phyloP scores from a whole-genome alignment of 495 filamentous ascomycete species.

The Talaromyces proteolyticus region DNA sequence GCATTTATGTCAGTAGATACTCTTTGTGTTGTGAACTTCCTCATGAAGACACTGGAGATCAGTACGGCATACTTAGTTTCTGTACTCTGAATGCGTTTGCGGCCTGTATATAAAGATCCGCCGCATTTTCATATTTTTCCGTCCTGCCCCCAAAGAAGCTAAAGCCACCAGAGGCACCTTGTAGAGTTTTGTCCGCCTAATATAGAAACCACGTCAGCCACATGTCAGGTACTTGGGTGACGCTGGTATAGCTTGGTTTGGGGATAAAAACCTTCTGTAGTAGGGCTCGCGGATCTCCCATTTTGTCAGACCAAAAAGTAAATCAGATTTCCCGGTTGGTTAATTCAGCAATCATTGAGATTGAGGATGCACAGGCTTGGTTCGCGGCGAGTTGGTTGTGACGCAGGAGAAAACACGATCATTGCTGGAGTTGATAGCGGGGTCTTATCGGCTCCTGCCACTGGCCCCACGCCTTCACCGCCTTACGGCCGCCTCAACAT shows the following conservation, averaged over 20 bases:
- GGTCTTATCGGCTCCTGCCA: neutral
- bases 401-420: neutral
- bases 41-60: slow-evolving; percentile 10
- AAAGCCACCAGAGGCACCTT: slow-evolving; percentile 63
- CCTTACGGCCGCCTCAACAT: too few species aligned
- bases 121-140: slow-evolving; percentile 81
- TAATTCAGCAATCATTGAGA: too few species aligned
- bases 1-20: neutral
- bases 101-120: slow-evolving; percentile 73
- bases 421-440: neutral
- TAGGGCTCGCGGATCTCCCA: slow-evolving; percentile 48
- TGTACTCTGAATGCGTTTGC: slow-evolving; percentile 76
- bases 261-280: slow-evolving; percentile 44
- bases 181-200: slow-evolving; percentile 74
- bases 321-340: too few species aligned
- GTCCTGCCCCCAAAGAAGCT: slow-evolving; percentile 71
- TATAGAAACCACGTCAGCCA: neutral
- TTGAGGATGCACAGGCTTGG: neutral
- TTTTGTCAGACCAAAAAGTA: neutral
- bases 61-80: slow-evolving; percentile 49
- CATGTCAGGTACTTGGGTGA: slow-evolving; percentile 18
- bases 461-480: neutral
- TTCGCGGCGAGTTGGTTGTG: neutral
- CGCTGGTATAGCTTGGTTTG: neutral
- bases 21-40: too few species aligned